phyloP scores from a whole-genome alignment of 768 basidiomycete genomes.

The Boletus subcaerulescens region DNA sequence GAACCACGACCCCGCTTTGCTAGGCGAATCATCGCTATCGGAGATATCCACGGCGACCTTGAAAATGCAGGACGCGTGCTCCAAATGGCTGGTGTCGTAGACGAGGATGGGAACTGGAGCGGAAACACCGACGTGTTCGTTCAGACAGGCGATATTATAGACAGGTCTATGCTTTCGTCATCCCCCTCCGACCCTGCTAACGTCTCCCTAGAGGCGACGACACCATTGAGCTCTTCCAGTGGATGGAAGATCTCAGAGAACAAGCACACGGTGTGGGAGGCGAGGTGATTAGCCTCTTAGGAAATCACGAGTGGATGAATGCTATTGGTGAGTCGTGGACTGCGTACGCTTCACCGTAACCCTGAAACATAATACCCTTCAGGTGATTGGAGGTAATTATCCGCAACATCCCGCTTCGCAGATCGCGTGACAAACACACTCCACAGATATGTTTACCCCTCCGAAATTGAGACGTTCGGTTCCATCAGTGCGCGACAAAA shows the following conservation, averaged over 20 bases:
- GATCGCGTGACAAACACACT: slow-evolving; percentile 4
- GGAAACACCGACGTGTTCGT: slow-evolving; percentile 84
- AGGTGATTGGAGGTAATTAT: slow-evolving; percentile 82
- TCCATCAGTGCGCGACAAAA: slow-evolving; percentile 66
- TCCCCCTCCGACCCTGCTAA: slow-evolving; percentile 10
- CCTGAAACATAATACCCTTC: slow-evolving; percentile 13
- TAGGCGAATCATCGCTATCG: slow-evolving; percentile 77
- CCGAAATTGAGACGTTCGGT: slow-evolving; percentile 83
- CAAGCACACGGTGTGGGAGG: slow-evolving; percentile 73
- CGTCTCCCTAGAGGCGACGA: slow-evolving; percentile 67
- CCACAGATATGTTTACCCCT: slow-evolving; percentile 75
- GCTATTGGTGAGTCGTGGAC: slow-evolving; percentile 53
- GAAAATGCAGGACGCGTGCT: slow-evolving; percentile 77
- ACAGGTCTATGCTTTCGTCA: slow-evolving; percentile 52
- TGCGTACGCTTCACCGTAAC: slow-evolving; percentile 1
- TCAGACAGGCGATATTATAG: slow-evolving; percentile 95
- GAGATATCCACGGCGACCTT: slow-evolving; percentile 90
- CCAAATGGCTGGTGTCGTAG: slow-evolving; percentile 73
- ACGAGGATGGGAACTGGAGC: slow-evolving; percentile 73
- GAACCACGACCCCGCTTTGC: slow-evolving; percentile 33
- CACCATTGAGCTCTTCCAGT: slow-evolving; percentile 78
- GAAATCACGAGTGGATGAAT: slow-evolving; percentile 98
- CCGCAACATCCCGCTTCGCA: neutral
- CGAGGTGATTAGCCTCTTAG: slow-evolving; percentile 71
- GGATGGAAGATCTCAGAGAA: slow-evolving; percentile 79